phyloP scores from a whole-genome alignment of 805 yeast species.

The Pichia gijzeniarum region DNA sequence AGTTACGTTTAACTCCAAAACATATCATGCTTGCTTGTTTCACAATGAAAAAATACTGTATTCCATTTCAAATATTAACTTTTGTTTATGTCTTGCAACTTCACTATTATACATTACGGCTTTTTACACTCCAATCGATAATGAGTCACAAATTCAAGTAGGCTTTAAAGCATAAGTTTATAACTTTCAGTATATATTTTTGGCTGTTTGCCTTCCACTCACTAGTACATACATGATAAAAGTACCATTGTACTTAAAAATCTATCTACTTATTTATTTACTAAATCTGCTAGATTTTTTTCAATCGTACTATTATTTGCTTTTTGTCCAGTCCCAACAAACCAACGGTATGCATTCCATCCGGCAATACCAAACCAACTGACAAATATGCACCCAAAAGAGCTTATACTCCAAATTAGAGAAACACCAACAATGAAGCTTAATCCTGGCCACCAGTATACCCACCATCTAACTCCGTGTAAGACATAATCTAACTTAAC shows the following conservation, averaged over 20 bases:
- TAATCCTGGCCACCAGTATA: slow-evolving; percentile 18
- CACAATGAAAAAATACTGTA: slow-evolving; percentile 54
- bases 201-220: slow-evolving; percentile 68
- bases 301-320: not conserved
- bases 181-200: slow-evolving; percentile 63
- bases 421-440: slow-evolving; percentile 13
- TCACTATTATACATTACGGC: slow-evolving; percentile 87
- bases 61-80: slow-evolving; percentile 67
- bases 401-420: slow-evolving; percentile 9
- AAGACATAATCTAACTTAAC: slow-evolving; percentile 12
- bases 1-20: slow-evolving; percentile 55
- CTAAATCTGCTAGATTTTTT: slow-evolving; percentile 8
- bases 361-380: slow-evolving; percentile 9
- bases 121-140: slow-evolving; percentile 63
- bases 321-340: not conserved
- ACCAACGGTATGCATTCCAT: not conserved
- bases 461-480: slow-evolving; percentile 13
- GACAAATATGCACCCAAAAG: slow-evolving; percentile 5
- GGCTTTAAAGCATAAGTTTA: slow-evolving; percentile 77
- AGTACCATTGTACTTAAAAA: slow-evolving; percentile 36
- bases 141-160: slow-evolving; percentile 55
- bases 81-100: slow-evolving; percentile 84
- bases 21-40: slow-evolving; percentile 59
- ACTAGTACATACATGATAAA: slow-evolving; percentile 60
- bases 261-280: not conserved